Base-by-base conservation (phyloP, 148 eudicot species). In the Agrostemma githago region DNA sequence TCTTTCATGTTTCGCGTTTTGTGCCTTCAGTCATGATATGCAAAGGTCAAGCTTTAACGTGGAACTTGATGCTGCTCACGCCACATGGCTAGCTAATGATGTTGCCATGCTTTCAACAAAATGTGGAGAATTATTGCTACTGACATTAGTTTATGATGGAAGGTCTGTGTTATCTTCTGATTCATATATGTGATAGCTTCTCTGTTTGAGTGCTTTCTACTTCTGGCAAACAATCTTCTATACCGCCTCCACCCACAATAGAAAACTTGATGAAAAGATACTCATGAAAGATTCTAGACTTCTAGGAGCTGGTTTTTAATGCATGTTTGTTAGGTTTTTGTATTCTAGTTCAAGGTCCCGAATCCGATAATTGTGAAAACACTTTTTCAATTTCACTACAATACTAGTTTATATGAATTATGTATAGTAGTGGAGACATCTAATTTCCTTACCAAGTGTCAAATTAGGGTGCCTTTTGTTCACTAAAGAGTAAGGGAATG, bases 41-140 rank as follows among this genome's bases (percentile, higher is more conserved):
- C 85, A 87, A 62, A 85, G 96, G 81, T 86, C 92, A 74, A 88
- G 83, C 82, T 90, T 95, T 67, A 84, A 57, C 65, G 90, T 88
- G 80, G 99, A 95, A 88, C 96, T 95, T 80, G 99, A 95, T 79
- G 93, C 96, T 71, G 96, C 97, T 46, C 88, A 85, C 88, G 97
- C 97, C 75, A 90, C 93, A 70, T 95, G 99, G 99, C 80, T 95
- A 80, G 87, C 90, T 17, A 87, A 89, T 82, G 99, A 95, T 76
- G 99, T 92, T 77, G 93, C 89, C 48, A 78, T 95, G 89, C 85
- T 95, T 67, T 95, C 99, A 70, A 86, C 96, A 65, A 95, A 92
- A 87, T 83, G 89, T 21, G 99, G 99, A 62, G 99, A 96, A 77
- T 80, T 96, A 70, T 90, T 96, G 80, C 77, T 92, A 61, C 82